Evolutionary conservation across 2,329 filamentous ascomycete species (phyloP).

Genomic region (Leptoxyphium fumago): DNA sequence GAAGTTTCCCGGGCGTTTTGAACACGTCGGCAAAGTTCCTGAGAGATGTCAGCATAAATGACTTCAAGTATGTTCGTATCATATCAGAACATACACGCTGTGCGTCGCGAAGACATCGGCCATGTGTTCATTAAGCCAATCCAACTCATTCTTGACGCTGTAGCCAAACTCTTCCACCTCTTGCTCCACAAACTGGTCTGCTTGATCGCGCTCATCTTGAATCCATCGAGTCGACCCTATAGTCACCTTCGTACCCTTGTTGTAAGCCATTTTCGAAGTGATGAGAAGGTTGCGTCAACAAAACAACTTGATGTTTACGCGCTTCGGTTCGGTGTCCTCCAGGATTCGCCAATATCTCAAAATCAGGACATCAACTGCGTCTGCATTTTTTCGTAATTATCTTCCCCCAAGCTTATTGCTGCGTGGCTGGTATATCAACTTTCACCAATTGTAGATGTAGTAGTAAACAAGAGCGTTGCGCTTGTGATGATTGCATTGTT

Average conservation of each 20-base stretch:
- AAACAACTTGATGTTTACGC: background rate
- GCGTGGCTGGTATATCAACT: no score
- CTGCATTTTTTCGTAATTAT: no score
- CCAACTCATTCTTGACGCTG: constrained; percentile 81
- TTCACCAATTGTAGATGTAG: no score
- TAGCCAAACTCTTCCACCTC: constrained; percentile 90
- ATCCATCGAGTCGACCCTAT: constrained; percentile 50
- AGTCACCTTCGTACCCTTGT: constrained; percentile 1
- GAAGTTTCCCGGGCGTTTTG: constrained; percentile 76
- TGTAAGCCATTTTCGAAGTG: background rate
- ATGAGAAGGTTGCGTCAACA: background rate
- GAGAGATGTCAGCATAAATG: constrained; percentile 14
- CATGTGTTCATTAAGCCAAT: constrained; percentile 99
- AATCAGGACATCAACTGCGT: no score
- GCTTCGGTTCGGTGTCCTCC: background rate
- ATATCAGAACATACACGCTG: constrained; percentile 51
- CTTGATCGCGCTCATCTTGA: constrained; percentile 65
- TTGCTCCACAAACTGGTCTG: constrained; percentile 57
- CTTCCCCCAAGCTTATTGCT: no score
- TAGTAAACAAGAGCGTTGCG: no score
- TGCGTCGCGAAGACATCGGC: constrained; percentile 77
- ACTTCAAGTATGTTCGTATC: constrained; percentile 4
- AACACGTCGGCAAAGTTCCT: constrained; percentile 93
- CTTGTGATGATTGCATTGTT: background rate
- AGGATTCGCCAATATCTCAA: no score